These are phyloP conservation scores for Bondarzewia mesenterica DNA, from an alignment of 1,284 basidiomycete genomes.

Conservation along the genomic window DNA sequence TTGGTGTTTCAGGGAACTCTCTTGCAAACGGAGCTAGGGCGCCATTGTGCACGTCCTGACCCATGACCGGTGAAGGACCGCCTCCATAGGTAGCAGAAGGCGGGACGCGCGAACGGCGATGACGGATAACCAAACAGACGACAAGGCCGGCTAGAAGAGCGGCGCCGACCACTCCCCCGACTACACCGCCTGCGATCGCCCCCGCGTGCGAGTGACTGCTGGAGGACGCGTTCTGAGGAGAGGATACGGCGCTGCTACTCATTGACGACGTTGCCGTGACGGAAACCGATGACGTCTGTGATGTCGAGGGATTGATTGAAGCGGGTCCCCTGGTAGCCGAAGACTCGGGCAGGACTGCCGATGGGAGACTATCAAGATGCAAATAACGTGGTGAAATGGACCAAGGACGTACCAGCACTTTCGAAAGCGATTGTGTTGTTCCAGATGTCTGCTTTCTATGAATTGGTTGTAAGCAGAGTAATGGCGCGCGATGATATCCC, in stretches of 20 bases:
- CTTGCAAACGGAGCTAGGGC: not conserved
- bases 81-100: not conserved
- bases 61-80: not conserved
- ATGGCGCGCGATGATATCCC: not conserved
- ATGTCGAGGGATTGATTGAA: not conserved
- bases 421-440: slow-evolving; percentile 1
- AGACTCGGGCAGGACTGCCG: not conserved
- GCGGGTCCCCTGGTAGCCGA: not conserved
- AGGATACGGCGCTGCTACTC: not conserved
- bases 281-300: slow-evolving; percentile 15
- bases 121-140: slow-evolving; percentile 7
- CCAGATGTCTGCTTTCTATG: slow-evolving; percentile 6
- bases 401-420: not conserved
- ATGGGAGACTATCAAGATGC: too few species aligned
- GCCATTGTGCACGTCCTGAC: not conserved
- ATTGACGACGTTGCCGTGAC: not conserved
- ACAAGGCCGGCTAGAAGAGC: slow-evolving; percentile 21
- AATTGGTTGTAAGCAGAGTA: too few species aligned
- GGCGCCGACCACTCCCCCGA: slow-evolving; percentile 28
- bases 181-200: slow-evolving; percentile 26
- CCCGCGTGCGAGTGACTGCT: slow-evolving; percentile 18
- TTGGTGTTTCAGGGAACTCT: slow-evolving; percentile 2
- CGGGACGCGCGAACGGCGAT: not conserved
- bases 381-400: too few species aligned
- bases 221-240: not conserved